A percentile compares a stretch with the other conserved stretches of the same genome.
Evolutionary conservation across 2,329 filamentous ascomycete genomes (phyloP).

Genomic region (Xylaria sp.): DNA sequence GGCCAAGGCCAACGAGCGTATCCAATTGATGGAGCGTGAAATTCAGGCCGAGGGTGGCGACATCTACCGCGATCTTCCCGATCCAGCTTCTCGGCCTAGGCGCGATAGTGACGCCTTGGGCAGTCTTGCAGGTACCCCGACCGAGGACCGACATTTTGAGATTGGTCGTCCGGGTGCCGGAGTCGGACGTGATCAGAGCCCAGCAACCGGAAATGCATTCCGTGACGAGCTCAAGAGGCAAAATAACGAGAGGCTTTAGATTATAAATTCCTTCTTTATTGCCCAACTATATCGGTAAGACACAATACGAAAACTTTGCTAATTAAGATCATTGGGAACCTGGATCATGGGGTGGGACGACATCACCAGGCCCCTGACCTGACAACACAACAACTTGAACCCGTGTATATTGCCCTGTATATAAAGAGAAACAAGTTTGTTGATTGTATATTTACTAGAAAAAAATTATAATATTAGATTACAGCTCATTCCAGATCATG

Average conservation of each 20-base stretch:
- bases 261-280: constrained; percentile 6
- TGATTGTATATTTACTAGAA: background rate
- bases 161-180: constrained; percentile 48
- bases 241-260: constrained; percentile 53
- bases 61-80: constrained; percentile 54
- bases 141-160: constrained; percentile 55
- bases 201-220: constrained; percentile 55
- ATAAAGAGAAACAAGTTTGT: constrained; percentile 17
- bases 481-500: background rate
- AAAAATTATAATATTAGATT: background rate
- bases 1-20: constrained; percentile 53
- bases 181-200: constrained; percentile 18
- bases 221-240: constrained; percentile 63
- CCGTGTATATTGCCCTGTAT: constrained; percentile 27
- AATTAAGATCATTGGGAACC: constrained; percentile 9
- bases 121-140: constrained; percentile 61
- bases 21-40: constrained; percentile 58
- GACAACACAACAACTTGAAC: constrained; percentile 2
- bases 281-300: background rate
- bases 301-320: constrained; percentile 6
- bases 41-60: constrained; percentile 46
- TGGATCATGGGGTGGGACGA: background rate
- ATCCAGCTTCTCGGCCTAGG: constrained; percentile 47
- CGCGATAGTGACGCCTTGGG: constrained; percentile 62
- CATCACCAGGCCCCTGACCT: constrained; percentile 7